phyloP scores from a whole-genome alignment of 2,329 filamentous ascomycete species.

The Dryadomyces quercus-mongolicae region DNA sequence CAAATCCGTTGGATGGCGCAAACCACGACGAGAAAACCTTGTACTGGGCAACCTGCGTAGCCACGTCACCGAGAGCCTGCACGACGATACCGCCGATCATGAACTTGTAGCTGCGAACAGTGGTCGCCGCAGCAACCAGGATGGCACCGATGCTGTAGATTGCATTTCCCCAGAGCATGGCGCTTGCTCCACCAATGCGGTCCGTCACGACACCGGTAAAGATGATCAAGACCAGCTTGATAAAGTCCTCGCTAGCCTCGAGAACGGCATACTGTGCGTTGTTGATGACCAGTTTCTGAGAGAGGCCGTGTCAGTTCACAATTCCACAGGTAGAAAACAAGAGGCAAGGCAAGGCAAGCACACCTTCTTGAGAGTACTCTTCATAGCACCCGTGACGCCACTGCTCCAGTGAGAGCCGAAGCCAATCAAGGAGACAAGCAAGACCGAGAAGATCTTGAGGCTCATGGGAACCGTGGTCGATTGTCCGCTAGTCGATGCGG shows the following conservation, averaged over 20 bases:
- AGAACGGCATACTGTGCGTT: slow-evolving; percentile 48
- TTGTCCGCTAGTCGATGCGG: too few species aligned
- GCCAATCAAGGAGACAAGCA: slow-evolving; percentile 9
- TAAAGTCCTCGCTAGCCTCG: slow-evolving; percentile 49
- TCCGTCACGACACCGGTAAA: slow-evolving; percentile 35
- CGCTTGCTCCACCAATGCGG: slow-evolving; percentile 37
- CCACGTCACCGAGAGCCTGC: slow-evolving; percentile 47
- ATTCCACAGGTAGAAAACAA: background rate
- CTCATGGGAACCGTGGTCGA: background rate
- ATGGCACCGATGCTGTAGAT: slow-evolving; percentile 46
- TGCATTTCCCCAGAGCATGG: slow-evolving; percentile 50
- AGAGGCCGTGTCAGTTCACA: background rate
- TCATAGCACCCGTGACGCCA: slow-evolving; percentile 11
- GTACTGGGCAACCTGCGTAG: slow-evolving; percentile 52
- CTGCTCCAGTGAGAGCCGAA: slow-evolving; percentile 11
- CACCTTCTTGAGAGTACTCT: slow-evolving; percentile 10
- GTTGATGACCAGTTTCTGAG: slow-evolving; percentile 37
- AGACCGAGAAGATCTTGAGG: slow-evolving; percentile 9
- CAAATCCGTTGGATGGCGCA: slow-evolving; percentile 47
- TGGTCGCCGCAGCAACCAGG: slow-evolving; percentile 44
- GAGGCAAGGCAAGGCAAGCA: background rate
- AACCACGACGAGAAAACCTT: slow-evolving; percentile 57
- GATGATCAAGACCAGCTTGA: slow-evolving; percentile 44
- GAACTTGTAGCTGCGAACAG: slow-evolving; percentile 42
- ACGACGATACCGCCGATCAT: slow-evolving; percentile 47